These are phyloP conservation scores for Termitomyces sp. DNA, from an alignment of 768 basidiomycete genomes.

Conservation along the genomic window DNA sequence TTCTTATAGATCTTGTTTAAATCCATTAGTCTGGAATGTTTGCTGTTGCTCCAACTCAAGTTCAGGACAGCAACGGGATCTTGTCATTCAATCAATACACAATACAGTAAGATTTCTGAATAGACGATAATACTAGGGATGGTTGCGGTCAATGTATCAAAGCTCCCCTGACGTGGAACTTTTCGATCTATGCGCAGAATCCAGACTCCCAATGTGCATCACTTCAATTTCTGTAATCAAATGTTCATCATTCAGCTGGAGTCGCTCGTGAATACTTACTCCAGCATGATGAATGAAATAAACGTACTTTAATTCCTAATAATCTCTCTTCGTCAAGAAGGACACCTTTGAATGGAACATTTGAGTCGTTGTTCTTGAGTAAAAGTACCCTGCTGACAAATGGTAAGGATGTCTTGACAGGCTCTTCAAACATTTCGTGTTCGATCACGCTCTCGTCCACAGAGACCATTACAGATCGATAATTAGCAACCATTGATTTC, in stretches of 20 bases:
- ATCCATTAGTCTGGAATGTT: too few species aligned
- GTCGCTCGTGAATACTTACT: background rate
- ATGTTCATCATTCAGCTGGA: background rate
- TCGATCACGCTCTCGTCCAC: background rate
- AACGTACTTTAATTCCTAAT: background rate
- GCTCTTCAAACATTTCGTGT: background rate
- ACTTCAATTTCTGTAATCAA: background rate
- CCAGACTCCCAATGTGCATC: background rate
- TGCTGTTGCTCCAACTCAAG: too few species aligned
- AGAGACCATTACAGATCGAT: background rate
- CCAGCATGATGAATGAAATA: background rate
- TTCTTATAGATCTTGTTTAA: too few species aligned
- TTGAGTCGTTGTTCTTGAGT: background rate
- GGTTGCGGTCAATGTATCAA: background rate
- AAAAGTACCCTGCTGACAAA: background rate
- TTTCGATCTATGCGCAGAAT: background rate
- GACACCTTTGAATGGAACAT: background rate
- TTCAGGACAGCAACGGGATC: too few species aligned
- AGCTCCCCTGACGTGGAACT: background rate
- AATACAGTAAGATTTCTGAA: too few species aligned
- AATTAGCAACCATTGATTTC: too few species aligned
- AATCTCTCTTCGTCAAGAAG: background rate
- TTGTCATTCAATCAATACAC: too few species aligned
- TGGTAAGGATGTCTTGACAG: background rate
- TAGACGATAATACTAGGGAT: background rate